Base-by-base conservation (phyloP, 2,329 filamentous ascomycete genomes). In the Exophiala viscosa region DNA sequence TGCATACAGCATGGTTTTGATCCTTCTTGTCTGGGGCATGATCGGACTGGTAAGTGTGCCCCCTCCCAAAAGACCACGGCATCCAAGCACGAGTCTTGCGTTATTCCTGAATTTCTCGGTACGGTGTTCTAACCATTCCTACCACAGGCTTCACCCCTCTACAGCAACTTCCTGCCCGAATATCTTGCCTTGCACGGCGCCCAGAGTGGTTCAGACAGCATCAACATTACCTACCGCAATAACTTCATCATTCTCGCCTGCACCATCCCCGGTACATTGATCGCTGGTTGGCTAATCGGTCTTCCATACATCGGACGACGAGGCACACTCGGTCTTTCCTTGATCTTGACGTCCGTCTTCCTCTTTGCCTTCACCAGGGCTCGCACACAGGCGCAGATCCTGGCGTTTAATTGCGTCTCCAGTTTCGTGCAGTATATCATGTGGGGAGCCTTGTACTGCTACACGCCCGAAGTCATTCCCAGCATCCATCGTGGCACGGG, bases 331-430 rank as follows among this genome's bases (percentile, higher is more conserved):
- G 76, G 81, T 0, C 40, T 81, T 1, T 83, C 83, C 7, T 87
- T 86, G 0, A 67, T 80, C 0, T 62, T 85, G 32, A 87, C 66
- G 0, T 69, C 84, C 74, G 74, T 75, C 2, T 87, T 90, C 68
- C 87, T 90, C 71, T 89, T 90, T 63, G 83, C 80, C 3, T 90
- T 88, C 67, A 90, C 86, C 0, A 76, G 81, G 40, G 84, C 90
- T 11, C 73, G 77, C 23, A 86, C 77, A 1, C 72, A 79, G 5
- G 70, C 74, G 2, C 75, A 87, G 62, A 84, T 88, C 59, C 67
- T 88, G 0, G 86, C 77, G 1, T 87, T 90, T 62, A 84, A 79
- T 5, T 88, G 85, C 64, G 73, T 82, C 20, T 85, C 87, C 63
- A 80, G 76, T 39, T 86, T 82, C 0, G 90, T 86, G 0, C 88